phyloP scores from a whole-genome alignment of 1,139 yeast species.

The Scheffersomyces quercinus region DNA sequence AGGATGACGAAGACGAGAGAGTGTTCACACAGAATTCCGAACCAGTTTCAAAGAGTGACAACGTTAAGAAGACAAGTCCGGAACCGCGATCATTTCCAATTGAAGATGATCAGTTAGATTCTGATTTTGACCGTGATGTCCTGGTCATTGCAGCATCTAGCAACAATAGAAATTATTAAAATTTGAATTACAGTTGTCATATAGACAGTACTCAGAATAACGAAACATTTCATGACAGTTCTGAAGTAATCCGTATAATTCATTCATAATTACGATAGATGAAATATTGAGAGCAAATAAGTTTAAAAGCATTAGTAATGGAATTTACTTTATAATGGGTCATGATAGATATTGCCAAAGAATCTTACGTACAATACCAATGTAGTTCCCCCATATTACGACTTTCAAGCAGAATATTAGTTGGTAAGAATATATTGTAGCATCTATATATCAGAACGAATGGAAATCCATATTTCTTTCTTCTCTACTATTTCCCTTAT shows the following conservation, averaged over 20 bases:
- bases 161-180: slow-evolving; percentile 6
- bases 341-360: background rate
- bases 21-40: no score
- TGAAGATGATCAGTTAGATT: background rate
- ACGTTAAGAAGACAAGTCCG: no score
- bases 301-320: background rate
- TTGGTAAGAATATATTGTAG: no score
- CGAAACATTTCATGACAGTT: no score
- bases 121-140: slow-evolving; percentile 2
- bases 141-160: slow-evolving; percentile 4
- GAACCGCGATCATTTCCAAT: no score
- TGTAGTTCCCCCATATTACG: no score
- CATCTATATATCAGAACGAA: background rate
- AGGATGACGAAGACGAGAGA: slow-evolving; percentile 23
- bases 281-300: background rate
- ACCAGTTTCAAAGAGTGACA: no score
- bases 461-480: background rate
- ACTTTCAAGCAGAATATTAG: no score
- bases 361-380: background rate
- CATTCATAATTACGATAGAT: no score
- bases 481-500: no score
- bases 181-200: background rate
- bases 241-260: no score
- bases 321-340: background rate
- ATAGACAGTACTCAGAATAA: no score